Conservation (phyloP, 345 rosid species). For the Aquilaria yunnanensis region DNA sequence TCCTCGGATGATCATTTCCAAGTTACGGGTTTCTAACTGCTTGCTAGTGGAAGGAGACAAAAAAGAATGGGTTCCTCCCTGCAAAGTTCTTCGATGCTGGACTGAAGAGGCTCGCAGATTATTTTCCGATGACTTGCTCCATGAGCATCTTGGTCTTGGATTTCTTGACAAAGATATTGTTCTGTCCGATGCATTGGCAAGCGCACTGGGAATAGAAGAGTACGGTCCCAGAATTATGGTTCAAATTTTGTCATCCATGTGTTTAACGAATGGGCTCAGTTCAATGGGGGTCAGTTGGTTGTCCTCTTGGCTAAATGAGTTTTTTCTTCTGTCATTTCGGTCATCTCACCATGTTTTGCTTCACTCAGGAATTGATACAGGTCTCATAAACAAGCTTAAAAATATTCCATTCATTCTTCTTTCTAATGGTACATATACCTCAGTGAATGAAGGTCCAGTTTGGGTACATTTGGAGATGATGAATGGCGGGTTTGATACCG, state of each 20-base stretch:
- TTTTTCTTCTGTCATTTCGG: slow-evolving; percentile 36
- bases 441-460: slow-evolving; percentile 60
- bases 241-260: slow-evolving; percentile 50
- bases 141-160: slow-evolving; percentile 77
- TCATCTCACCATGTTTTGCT: slow-evolving; percentile 35
- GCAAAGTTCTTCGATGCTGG: slow-evolving; percentile 90
- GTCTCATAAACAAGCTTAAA: slow-evolving; percentile 38
- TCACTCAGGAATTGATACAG: slow-evolving; percentile 29
- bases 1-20: slow-evolving; percentile 59
- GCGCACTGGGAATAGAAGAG: slow-evolving; percentile 68
- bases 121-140: slow-evolving; percentile 55
- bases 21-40: slow-evolving; percentile 60
- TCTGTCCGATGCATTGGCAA: slow-evolving; percentile 73
- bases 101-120: slow-evolving; percentile 51
- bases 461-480: slow-evolving; percentile 72
- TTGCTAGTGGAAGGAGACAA: slow-evolving; percentile 74
- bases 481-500: slow-evolving; percentile 35
- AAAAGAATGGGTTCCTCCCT: slow-evolving; percentile 75
- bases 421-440: slow-evolving; percentile 68
- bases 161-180: slow-evolving; percentile 66
- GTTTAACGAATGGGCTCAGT: slow-evolving; percentile 46
- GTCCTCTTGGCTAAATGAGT: slow-evolving; percentile 59
- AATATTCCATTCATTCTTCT: slow-evolving; percentile 74
- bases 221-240: slow-evolving; percentile 71
- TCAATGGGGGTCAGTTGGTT: slow-evolving; percentile 72